Evolutionary conservation across 441 rosid species (phyloP), one percentile per base, ranked within the genome.

Genomic region (Aquilaria agallochum): DNA sequence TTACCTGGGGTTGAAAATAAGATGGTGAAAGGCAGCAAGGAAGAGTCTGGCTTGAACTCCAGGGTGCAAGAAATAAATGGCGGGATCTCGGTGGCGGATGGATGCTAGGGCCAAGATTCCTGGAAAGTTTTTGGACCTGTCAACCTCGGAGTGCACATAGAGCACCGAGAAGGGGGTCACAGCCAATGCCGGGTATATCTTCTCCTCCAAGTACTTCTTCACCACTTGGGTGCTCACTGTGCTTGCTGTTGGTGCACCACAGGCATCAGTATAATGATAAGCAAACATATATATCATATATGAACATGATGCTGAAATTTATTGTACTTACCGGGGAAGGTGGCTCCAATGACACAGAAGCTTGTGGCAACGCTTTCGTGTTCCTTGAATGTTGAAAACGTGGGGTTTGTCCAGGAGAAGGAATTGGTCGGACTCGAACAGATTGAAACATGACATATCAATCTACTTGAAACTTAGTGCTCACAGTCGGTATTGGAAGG

Each of bases 21-120:
- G 65, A 56, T 88, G 89, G n/a, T 89, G 92, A 36, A 85, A 77
- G 30, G 84, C 80, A 68, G 95, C 88, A 2, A 87, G 80, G 69
- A 87, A 81, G 56, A 84, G 79, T 36, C 82, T 74, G 58, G 80
- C 50, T 57, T 75, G 88, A 1, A 84, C 56, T 44, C 73, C 81
- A 3, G 93, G 90, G 63, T 84, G 93, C 62, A 87, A 60, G 68
- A 87, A 84, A 67, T 84, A 79, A 15, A 87, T 72, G 8, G 15
- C 15, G 15, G 15, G 89, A 47, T 84, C 66, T 30, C 76, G 74
- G 34, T 81, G 88, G 59, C 70, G 83, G 63, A 87, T 62, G 36
- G 81, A 78, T 50, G 87, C 76, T n/a, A 83, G 67, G 4, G 73
- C 49, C 32, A 83, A 78, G 59, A 88, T 73, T 66, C 95, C 88